These are phyloP conservation scores for Millerozyma miso DNA, from an alignment of 805 yeast genomes.

Conservation along the genomic window DNA sequence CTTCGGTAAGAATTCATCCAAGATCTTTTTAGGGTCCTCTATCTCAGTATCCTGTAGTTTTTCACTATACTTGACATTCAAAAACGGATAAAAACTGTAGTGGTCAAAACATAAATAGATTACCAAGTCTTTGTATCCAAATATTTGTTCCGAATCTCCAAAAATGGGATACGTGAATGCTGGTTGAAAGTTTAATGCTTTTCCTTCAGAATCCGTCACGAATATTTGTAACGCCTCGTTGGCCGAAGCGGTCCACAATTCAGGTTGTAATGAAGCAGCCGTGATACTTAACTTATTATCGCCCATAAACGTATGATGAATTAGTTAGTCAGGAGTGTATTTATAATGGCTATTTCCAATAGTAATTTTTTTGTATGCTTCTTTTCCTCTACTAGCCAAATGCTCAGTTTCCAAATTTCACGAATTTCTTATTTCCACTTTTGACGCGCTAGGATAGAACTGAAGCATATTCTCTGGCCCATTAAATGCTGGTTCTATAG, in stretches of 20 bases:
- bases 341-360: too few species aligned
- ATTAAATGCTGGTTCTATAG: too few species aligned
- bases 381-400: too few species aligned
- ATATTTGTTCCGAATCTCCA: slow-evolving; percentile 86
- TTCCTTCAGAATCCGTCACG: slow-evolving; percentile 52
- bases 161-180: slow-evolving; percentile 86
- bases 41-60: slow-evolving; percentile 52
- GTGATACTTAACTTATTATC: slow-evolving; percentile 2
- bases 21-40: slow-evolving; percentile 53
- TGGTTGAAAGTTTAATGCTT: slow-evolving; percentile 63
- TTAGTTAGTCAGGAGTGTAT: too few species aligned
- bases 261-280: slow-evolving; percentile 48
- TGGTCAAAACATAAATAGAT: slow-evolving; percentile 71
- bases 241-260: slow-evolving; percentile 70
- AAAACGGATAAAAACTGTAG: slow-evolving; percentile 65
- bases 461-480: too few species aligned
- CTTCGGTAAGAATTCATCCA: slow-evolving; percentile 60
- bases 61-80: slow-evolving; percentile 53
- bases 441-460: too few species aligned
- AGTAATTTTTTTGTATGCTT: too few species aligned
- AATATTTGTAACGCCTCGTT: slow-evolving; percentile 61
- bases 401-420: too few species aligned
- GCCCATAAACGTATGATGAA: too few species aligned
- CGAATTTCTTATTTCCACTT: too few species aligned
- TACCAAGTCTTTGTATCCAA: slow-evolving; percentile 71